Conservation (phyloP, 441 rosid species). For the Bocquillonia castaneifolia region DNA sequence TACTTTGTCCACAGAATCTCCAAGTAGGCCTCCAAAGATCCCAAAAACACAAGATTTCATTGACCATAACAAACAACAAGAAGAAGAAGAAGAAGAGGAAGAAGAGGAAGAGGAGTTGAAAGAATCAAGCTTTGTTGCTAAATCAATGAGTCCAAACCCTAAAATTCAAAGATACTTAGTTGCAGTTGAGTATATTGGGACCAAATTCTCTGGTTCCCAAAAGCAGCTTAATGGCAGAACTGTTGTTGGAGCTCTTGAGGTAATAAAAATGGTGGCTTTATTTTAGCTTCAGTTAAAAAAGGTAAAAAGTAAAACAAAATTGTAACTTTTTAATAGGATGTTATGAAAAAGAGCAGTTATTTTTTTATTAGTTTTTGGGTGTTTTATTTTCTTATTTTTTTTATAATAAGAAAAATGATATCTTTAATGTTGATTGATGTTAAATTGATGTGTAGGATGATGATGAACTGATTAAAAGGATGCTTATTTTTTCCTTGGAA, state of each 20-base stretch:
- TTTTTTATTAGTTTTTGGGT: too few relatives aligned
- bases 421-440: too few relatives aligned
- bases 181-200: conserved; percentile 82
- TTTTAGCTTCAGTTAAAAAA: conserved; percentile 4
- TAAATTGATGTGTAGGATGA: background rate
- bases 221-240: conserved; percentile 68
- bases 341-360: too few relatives aligned
- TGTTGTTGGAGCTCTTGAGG: conserved; percentile 84
- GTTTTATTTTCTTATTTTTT: too few relatives aligned
- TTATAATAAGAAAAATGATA: too few relatives aligned
- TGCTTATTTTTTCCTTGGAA: background rate
- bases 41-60: conserved; percentile 33
- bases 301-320: background rate
- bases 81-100: too few relatives aligned
- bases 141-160: conserved; percentile 45
- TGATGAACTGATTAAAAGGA: background rate
- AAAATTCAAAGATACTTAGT: conserved; percentile 74
- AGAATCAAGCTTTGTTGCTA: conserved; percentile 18
- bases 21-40: conserved; percentile 41
- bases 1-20: conserved; percentile 10
- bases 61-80: conserved; percentile 23
- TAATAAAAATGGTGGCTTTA: conserved; percentile 10
- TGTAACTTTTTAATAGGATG: background rate
- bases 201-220: conserved; percentile 85
- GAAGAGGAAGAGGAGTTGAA: conserved; percentile 10